phyloP scores from a whole-genome alignment of 2,329 filamentous ascomycete species.

The Pseudogymnoascus sp. region DNA sequence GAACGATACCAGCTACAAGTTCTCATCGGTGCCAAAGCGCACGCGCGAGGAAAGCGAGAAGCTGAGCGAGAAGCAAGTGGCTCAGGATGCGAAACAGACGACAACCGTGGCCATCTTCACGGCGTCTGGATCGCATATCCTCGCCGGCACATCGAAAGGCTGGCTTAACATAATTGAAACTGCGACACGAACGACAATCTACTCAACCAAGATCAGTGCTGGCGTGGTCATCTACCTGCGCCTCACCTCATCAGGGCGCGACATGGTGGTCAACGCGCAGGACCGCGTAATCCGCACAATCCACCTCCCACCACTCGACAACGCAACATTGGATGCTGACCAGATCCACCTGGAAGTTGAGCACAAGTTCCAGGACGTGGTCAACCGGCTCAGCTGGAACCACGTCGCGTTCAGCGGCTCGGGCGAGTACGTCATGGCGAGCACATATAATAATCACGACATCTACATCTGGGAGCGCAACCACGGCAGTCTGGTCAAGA shows the following conservation, averaged over 20 bases:
- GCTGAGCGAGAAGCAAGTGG: slow-evolving; percentile 73
- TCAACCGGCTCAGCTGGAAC: slow-evolving; percentile 93
- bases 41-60: slow-evolving; percentile 62
- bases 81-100: slow-evolving; percentile 88
- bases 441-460: slow-evolving; percentile 96
- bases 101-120: slow-evolving; percentile 92
- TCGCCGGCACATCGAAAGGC: slow-evolving; percentile 90
- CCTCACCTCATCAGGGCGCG: slow-evolving; percentile 74
- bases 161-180: slow-evolving; percentile 94
- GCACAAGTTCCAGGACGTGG: slow-evolving; percentile 97
- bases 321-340: slow-evolving; percentile 66
- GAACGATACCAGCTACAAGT: slow-evolving; percentile 61
- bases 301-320: slow-evolving; percentile 70
- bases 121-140: slow-evolving; percentile 74
- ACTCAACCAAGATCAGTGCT: slow-evolving; percentile 80
- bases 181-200: slow-evolving; percentile 71
- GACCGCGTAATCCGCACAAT: slow-evolving; percentile 94
- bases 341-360: slow-evolving; percentile 86
- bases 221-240: slow-evolving; percentile 85
- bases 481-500: slow-evolving; percentile 89
- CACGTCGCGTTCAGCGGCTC: slow-evolving; percentile 92
- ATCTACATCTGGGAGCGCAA: slow-evolving; percentile 97
- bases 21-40: slow-evolving; percentile 75
- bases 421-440: slow-evolving; percentile 92
- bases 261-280: slow-evolving; percentile 85